phyloP scores from a whole-genome alignment of 345 rosid genomes.

The Syzygium aromaticum region DNA sequence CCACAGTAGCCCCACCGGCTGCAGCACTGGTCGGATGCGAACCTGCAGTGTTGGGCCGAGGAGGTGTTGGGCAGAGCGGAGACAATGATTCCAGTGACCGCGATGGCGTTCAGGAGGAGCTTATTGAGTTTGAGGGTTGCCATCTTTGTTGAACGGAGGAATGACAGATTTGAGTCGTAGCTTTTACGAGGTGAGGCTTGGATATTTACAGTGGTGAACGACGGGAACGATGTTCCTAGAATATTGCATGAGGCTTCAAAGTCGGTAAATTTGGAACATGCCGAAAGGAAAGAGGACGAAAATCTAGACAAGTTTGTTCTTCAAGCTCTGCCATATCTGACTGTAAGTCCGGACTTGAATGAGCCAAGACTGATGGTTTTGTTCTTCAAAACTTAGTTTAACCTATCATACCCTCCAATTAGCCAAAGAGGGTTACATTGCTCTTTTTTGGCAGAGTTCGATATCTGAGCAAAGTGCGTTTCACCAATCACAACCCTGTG shows the following conservation, averaged over 20 bases:
- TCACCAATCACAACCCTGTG: not conserved
- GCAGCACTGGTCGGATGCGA: constrained; percentile 11
- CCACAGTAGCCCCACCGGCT: constrained; percentile 21
- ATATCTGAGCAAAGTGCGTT: not conserved
- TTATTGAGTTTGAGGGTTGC: not conserved
- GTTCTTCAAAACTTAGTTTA: too few species aligned
- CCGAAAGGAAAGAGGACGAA: not conserved
- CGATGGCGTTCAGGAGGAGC: not conserved
- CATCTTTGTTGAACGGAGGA: not conserved
- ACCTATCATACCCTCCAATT: not conserved
- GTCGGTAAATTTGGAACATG: not conserved
- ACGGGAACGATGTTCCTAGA: not conserved
- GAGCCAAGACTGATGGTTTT: too few species aligned
- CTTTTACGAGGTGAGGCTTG: not conserved
- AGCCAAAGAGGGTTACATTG: not conserved
- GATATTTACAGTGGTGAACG: not conserved
- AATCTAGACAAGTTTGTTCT: not conserved
- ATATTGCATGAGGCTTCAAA: not conserved
- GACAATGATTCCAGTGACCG: not conserved
- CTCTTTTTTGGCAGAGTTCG: not conserved
- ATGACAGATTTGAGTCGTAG: not conserved
- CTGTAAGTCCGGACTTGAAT: not conserved
- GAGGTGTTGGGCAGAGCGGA: not conserved
- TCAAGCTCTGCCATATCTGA: not conserved
- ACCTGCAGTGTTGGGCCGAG: constrained; percentile 13